phyloP scores from a whole-genome alignment of 2,329 filamentous ascomycete species.

The Xylaria sp. region DNA sequence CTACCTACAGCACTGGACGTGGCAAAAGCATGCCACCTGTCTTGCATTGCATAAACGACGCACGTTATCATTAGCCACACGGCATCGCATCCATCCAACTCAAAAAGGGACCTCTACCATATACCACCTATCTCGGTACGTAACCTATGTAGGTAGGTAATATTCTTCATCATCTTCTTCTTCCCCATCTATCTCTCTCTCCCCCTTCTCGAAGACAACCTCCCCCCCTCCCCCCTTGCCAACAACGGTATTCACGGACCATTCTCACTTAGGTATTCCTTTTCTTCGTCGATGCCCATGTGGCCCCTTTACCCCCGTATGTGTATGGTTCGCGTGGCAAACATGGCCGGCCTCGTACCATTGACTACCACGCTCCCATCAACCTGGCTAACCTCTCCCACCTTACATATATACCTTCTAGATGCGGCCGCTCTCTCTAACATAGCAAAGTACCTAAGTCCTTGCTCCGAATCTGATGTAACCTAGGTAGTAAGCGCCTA shows the following conservation, averaged over 20 bases:
- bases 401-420: conserved; percentile 3
- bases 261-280: neutral
- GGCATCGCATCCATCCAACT: neutral
- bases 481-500: too few species aligned
- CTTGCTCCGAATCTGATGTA: too few species aligned
- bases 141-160: too few species aligned
- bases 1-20: too few species aligned
- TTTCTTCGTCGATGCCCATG: neutral
- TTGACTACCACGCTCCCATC: conserved; percentile 7
- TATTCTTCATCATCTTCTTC: too few species aligned
- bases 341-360: conserved; percentile 9
- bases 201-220: neutral
- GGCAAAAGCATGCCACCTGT: conserved; percentile 44
- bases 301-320: too few species aligned
- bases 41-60: conserved; percentile 46
- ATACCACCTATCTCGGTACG: too few species aligned
- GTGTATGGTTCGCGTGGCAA: neutral
- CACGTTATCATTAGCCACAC: conserved; percentile 22
- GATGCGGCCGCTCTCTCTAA: neutral
- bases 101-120: too few species aligned
- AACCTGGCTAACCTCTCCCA: neutral
- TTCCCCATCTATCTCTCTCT: too few species aligned
- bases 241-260: neutral
- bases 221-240: neutral
- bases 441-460: neutral